Percentiles rank a stretch among this genome's conserved stretches.
These are phyloP conservation scores for Diaporthe citri DNA, from an alignment of 2,329 filamentous ascomycete species.

Conservation along the genomic window DNA sequence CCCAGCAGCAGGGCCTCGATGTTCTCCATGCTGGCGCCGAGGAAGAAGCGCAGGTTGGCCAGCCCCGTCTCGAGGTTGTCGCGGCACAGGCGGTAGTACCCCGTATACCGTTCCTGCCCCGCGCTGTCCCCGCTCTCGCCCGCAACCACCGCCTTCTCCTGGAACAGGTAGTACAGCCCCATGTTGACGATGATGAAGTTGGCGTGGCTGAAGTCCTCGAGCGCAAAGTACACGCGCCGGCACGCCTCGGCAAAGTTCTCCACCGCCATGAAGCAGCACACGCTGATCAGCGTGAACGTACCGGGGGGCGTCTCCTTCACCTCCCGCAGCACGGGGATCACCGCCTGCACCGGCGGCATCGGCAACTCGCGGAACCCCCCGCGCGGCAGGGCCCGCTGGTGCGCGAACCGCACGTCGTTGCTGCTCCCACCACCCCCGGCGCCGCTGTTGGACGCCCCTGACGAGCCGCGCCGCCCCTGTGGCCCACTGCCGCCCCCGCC, in stretches of 20 bases:
- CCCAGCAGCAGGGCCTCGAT: slow-evolving; percentile 71
- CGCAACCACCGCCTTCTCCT: slow-evolving; percentile 57
- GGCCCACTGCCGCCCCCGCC: not conserved
- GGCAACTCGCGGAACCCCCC: slow-evolving; percentile 64
- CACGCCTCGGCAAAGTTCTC: slow-evolving; percentile 64
- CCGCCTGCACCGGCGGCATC: slow-evolving; percentile 65
- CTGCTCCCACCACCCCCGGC: slow-evolving; percentile 41
- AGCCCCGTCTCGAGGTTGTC: slow-evolving; percentile 64
- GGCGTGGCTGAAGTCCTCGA: slow-evolving; percentile 63
- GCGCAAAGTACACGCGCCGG: slow-evolving; percentile 52
- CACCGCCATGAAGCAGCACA: slow-evolving; percentile 61
- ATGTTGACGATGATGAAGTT: slow-evolving; percentile 64
- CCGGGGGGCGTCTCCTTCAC: slow-evolving; percentile 61
- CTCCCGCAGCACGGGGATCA: slow-evolving; percentile 62
- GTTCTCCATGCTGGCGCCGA: slow-evolving; percentile 66
- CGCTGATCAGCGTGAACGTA: slow-evolving; percentile 60
- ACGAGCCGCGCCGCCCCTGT: not conserved
- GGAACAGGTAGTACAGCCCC: slow-evolving; percentile 63
- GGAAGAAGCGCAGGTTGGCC: slow-evolving; percentile 66
- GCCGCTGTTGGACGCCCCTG: not conserved
- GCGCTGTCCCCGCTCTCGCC: slow-evolving; percentile 42
- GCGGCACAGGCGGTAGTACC: slow-evolving; percentile 56
- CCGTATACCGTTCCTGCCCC: slow-evolving; percentile 50
- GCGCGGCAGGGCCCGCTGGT: slow-evolving; percentile 59
- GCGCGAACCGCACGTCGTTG: slow-evolving; percentile 59